Percentiles rank a stretch among this genome's conserved stretches.
Evolutionary conservation across 1,284 basidiomycete species (phyloP).

Genomic region (Sporisorium iseilematis-ciliati): DNA sequence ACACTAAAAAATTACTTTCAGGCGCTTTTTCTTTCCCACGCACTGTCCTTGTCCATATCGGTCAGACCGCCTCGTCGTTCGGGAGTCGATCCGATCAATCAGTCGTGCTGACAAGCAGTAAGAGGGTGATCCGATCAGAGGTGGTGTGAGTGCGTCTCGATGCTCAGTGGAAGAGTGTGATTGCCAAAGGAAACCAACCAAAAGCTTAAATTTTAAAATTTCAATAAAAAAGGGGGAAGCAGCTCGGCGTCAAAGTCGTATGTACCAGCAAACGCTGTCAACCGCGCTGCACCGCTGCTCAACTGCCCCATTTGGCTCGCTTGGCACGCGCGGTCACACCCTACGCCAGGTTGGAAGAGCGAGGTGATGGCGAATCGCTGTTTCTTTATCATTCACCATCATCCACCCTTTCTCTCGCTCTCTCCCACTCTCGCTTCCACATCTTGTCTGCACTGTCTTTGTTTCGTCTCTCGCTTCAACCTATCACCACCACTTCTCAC

Average conservation of each 20-base stretch:
- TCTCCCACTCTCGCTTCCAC: background rate
- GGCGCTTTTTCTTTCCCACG: too few relatives aligned
- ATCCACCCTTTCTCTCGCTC: background rate
- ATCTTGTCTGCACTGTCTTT: background rate
- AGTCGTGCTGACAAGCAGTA: too few relatives aligned
- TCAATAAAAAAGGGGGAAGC: background rate
- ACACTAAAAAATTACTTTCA: too few relatives aligned
- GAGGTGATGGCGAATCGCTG: background rate
- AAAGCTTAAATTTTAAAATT: background rate
- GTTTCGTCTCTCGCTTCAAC: background rate
- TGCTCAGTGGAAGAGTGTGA: slow-evolving; percentile 1
- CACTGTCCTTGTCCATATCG: too few relatives aligned
- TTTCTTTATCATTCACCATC: slow-evolving; percentile 5
- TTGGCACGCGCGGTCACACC: slow-evolving; percentile 1
- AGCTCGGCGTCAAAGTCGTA: slow-evolving; percentile 15
- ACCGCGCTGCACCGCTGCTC: too few relatives aligned
- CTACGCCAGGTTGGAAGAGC: background rate
- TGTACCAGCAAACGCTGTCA: background rate
- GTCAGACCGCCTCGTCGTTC: too few relatives aligned
- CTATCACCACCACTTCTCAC: background rate
- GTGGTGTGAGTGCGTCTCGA: too few relatives aligned
- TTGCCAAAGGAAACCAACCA: background rate
- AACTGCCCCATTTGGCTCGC: background rate
- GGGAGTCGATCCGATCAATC: too few relatives aligned
- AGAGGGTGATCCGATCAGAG: too few relatives aligned